Percentiles rank a stretch among this genome's conserved stretches.
Conservation (phyloP, 805 yeast genomes). For the Wickerhamomyces bisporus region DNA sequence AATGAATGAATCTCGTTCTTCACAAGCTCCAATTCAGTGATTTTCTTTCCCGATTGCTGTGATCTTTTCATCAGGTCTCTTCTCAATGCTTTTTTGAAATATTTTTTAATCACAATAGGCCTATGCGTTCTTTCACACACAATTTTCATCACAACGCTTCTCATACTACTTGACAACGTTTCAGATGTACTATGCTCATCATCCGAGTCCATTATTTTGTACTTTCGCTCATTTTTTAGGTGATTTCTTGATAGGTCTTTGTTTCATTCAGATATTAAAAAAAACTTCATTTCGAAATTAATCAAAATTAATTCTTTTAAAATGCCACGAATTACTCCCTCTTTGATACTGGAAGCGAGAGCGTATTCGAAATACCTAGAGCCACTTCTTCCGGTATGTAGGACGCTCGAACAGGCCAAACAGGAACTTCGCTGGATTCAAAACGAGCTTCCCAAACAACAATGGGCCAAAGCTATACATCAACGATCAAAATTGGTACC, state of each 20-base stretch:
- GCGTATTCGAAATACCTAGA: constrained; percentile 10
- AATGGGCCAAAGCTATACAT: constrained; percentile 49
- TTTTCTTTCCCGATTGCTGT: neutral
- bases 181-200: neutral
- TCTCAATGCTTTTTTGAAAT: constrained; percentile 7
- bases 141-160: neutral
- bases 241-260: neutral
- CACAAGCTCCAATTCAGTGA: constrained; percentile 27
- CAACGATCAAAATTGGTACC: constrained; percentile 57
- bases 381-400: constrained; percentile 14
- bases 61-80: constrained; percentile 4
- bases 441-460: constrained; percentile 42
- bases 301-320: neutral
- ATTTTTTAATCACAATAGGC: constrained; percentile 1
- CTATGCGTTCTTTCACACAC: too few species aligned
- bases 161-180: neutral
- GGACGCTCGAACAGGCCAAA: constrained; percentile 34
- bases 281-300: neutral
- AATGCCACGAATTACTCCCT: constrained; percentile 18
- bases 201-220: neutral
- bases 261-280: neutral
- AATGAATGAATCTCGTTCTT: constrained; percentile 2
- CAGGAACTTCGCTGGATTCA: constrained; percentile 62
- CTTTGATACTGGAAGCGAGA: constrained; percentile 6
- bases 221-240: too few species aligned